phyloP scores from a whole-genome alignment of 2,329 filamentous ascomycete genomes.

The Aspergillus awamori region DNA sequence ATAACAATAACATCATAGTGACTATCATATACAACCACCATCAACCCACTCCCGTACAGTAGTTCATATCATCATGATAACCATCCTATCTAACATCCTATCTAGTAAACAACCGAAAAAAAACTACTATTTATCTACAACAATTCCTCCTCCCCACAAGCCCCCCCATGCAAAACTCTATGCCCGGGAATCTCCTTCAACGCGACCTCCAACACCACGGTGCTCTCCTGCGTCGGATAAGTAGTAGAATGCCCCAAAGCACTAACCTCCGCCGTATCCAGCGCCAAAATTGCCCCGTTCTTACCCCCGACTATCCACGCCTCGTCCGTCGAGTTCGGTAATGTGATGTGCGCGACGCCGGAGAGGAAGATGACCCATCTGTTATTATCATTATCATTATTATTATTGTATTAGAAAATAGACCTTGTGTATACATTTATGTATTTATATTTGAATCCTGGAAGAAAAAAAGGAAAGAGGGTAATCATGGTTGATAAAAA shows the following conservation, averaged over 20 bases:
- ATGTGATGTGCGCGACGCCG: conserved; percentile 46
- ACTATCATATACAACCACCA: no score
- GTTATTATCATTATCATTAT: neutral
- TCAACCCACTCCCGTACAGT: no score
- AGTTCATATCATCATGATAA: no score
- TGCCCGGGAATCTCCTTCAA: conserved; percentile 41
- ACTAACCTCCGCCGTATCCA: conserved; percentile 48
- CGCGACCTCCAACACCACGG: conserved; percentile 44
- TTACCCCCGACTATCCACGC: conserved; percentile 46
- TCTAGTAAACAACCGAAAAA: no score
- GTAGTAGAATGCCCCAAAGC: conserved; percentile 45
- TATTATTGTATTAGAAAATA: neutral
- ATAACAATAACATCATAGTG: no score
- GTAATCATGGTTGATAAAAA: no score
- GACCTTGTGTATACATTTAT: no score
- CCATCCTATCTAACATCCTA: no score
- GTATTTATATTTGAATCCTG: no score
- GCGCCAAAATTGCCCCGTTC: conserved; percentile 47
- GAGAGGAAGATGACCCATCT: conserved; percentile 45
- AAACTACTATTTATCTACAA: neutral
- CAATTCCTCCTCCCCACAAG: conserved; percentile 30
- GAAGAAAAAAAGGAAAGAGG: no score
- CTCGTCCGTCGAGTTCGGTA: conserved; percentile 43
- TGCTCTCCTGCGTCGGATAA: conserved; percentile 45
- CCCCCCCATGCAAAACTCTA: conserved; percentile 44